Base-by-base conservation (phyloP, 352 stramenopile genomes). In the Blastocystis sp. region DNA sequence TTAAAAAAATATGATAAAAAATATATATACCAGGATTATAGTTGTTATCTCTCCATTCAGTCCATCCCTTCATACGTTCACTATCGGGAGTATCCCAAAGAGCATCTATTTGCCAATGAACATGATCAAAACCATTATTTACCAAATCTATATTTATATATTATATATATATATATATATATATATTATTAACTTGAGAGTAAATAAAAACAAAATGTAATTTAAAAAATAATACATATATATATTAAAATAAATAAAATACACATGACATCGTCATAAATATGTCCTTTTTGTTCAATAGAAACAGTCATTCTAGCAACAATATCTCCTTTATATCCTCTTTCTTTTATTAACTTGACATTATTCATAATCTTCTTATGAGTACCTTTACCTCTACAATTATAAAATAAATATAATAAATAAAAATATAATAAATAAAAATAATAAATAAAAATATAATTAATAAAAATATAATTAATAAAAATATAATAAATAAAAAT, bases 11-110 rank as follows among this genome's bases (percentile, higher is more conserved):
- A n/a, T n/a, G n/a, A n/a, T n/a, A n/a, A n/a, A n/a, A n/a, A n/a
- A n/a, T n/a, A n/a, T n/a, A n/a, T n/a, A n/a, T n/a, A n/a, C 65
- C 69, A 30, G 65, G 68, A 28, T 73, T 73, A 35, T 73, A 73
- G 42, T 64, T 48, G 32, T 67, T 57, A 36, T 73, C 68, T 1
- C 68, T 54, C 68, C 68, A 73, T 3, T 67, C 55, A 25, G 67
- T 52, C 41, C 69, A 73, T 1, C 64, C 62, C 45, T 67, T 55
- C 25, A 71, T 69, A 16, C 68, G 65, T 9, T 65, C 52, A 41
- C 70, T 62, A 23, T 69, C 66, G 9, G 68, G 68, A 9, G 68
- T 73, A 35, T 66, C 69, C 68, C 68, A 73, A 37, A 71, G 59
- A 24, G 49, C 66, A 30, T 73, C 68, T 31, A 73, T 27, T 31